phyloP scores from a whole-genome alignment of 371 early-diverging fungal genomes.

The Aphelidium insulamus region DNA sequence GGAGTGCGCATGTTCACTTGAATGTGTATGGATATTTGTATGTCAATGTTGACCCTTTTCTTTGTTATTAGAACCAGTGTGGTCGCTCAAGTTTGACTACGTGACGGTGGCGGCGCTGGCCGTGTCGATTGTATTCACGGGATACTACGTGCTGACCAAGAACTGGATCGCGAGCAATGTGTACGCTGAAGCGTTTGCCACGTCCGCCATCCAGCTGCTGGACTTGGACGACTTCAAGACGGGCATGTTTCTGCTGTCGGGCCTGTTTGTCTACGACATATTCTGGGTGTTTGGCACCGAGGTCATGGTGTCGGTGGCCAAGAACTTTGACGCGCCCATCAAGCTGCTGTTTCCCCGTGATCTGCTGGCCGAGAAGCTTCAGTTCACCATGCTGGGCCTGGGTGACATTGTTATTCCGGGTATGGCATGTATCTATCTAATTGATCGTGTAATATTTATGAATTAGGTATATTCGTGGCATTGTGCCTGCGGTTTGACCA shows the following conservation, averaged over 20 bases:
- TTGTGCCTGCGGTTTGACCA: slow-evolving; percentile 76
- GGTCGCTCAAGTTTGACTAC: slow-evolving; percentile 41
- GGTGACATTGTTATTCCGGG: slow-evolving; percentile 96
- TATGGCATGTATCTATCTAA: slow-evolving; percentile 5
- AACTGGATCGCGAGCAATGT: slow-evolving; percentile 82
- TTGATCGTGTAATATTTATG: slow-evolving; percentile 3
- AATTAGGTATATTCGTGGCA: slow-evolving; percentile 61
- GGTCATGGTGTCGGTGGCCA: slow-evolving; percentile 95
- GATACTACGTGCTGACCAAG: slow-evolving; percentile 56
- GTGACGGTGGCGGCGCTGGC: slow-evolving; percentile 35
- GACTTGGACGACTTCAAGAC: slow-evolving; percentile 84
- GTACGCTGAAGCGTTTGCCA: slow-evolving; percentile 64
- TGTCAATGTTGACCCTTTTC: too few species aligned
- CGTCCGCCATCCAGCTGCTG: slow-evolving; percentile 64
- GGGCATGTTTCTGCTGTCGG: slow-evolving; percentile 72
- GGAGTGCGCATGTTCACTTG: too few species aligned
- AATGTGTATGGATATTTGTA: too few species aligned
- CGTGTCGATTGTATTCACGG: slow-evolving; percentile 35
- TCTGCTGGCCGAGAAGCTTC: slow-evolving; percentile 19
- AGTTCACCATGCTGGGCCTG: slow-evolving; percentile 86
- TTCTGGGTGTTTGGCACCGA: slow-evolving; percentile 98
- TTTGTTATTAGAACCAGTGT: too few species aligned
- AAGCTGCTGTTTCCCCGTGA: slow-evolving; percentile 82
- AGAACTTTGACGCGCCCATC: slow-evolving; percentile 87
- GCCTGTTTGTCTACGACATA: slow-evolving; percentile 87